Evolutionary conservation across 345 rosid species (phyloP).

Genomic region (Punica granatum): DNA sequence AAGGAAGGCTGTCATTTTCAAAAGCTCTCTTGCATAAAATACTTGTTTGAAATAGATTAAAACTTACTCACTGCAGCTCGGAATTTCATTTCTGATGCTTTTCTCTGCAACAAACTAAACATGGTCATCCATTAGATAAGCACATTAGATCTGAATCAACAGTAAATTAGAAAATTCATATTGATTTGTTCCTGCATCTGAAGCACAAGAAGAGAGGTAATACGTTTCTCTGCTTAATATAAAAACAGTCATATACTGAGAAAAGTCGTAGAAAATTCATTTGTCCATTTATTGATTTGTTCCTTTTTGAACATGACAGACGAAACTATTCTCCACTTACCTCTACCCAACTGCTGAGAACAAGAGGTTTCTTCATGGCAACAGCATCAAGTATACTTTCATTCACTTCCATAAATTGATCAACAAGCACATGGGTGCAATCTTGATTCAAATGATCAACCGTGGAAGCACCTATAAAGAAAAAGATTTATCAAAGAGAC

Average conservation of each 20-base stretch:
- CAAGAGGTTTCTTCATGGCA: slow-evolving; percentile 49
- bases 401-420: slow-evolving; percentile 35
- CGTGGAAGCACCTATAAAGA: slow-evolving; percentile 48
- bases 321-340: slow-evolving; percentile 24
- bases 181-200: not conserved
- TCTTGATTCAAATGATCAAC: slow-evolving; percentile 38
- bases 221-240: not conserved
- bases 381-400: slow-evolving; percentile 55
- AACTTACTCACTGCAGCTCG: slow-evolving; percentile 64
- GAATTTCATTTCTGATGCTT: slow-evolving; percentile 54
- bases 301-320: not conserved
- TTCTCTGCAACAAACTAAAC: slow-evolving; percentile 64
- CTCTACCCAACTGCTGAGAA: slow-evolving; percentile 57
- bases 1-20: slow-evolving; percentile 1
- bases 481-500: not conserved
- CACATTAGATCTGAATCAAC: not conserved
- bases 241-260: not conserved
- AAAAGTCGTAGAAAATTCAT: not conserved
- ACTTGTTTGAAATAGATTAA: not conserved
- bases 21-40: not conserved
- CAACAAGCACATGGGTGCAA: slow-evolving; percentile 73
- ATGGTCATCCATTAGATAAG: slow-evolving; percentile 20
- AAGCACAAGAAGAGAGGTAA: not conserved
- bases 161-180: not conserved
- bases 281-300: not conserved